Evolutionary conservation across 2,329 filamentous ascomycete genomes (phyloP), one percentile per base, ranked within the genome.

Genomic region (Pezicula neosporulosa): DNA sequence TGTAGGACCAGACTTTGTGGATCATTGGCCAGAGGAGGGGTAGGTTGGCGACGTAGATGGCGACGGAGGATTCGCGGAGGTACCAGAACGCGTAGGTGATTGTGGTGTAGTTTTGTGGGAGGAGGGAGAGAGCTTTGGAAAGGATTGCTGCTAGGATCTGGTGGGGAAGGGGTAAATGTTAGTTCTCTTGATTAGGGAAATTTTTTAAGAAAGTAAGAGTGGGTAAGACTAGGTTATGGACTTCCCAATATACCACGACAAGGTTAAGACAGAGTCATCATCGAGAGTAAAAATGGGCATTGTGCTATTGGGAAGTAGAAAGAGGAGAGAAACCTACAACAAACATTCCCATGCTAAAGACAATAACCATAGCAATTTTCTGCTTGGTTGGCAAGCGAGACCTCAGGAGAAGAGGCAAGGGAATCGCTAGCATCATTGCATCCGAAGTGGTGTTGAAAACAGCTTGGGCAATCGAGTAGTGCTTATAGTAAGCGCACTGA

Each of bases 391-490:
- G 68, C 2, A 83, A 67, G 35, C 72, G 72, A 1, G 79, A 70
- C 19, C 73, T 71, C 16, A 78, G 53, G 24, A 84, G 69, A 24
- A 76, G 60, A 1, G 79, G 78, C 57, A 83, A 71, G 1, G 79
- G 77, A 16, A 83, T 74, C 1, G 72, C 55, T 21, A 83, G 74
- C 56, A 84, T 82, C 66, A 77, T 70, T 3, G 81, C 41, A 54
- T 83, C 81, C 30, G 78, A 81, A 3, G 75, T 74, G 44, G 83
- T 75, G 58, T 84, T 83, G 61, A 83, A 74, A 6, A 72, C 69
- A 4, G 76, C 74, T 53, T 83, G 80, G 13, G 77, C 75, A 46
- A 82, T 79, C 16, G 78, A 72, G 56, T 80, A 82, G 58, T 79
- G 71, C 24, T 74, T 71, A 3, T 77, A 73, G 0, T 77, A 77